A percentile compares a stretch with the other conserved stretches of the same genome.
These are phyloP conservation scores for Chlorencoelia australis DNA, from an alignment of 2,329 filamentous ascomycete genomes.

Conservation along the genomic window DNA sequence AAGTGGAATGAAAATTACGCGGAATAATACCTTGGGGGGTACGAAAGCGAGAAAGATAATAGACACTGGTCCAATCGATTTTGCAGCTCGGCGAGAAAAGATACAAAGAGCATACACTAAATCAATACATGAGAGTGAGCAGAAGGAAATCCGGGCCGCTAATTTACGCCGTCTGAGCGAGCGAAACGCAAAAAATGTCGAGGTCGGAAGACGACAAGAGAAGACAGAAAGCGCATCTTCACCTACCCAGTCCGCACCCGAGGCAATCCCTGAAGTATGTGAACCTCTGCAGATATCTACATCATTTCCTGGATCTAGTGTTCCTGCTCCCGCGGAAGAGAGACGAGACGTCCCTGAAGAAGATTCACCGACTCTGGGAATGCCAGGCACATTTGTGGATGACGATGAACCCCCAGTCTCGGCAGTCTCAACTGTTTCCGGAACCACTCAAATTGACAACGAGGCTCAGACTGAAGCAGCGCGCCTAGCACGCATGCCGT, in stretches of 20 bases:
- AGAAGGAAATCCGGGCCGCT: slow-evolving; percentile 35
- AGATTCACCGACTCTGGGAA: slow-evolving; percentile 55
- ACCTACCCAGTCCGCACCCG: slow-evolving; percentile 2
- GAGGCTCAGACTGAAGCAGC: slow-evolving; percentile 53
- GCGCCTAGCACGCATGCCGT: slow-evolving; percentile 14
- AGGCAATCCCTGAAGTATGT: slow-evolving; percentile 5
- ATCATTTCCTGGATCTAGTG: slow-evolving; percentile 12
- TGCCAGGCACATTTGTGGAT: slow-evolving; percentile 50
- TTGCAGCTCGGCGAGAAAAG: slow-evolving; percentile 68
- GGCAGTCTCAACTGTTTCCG: slow-evolving; percentile 48
- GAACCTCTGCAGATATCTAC: slow-evolving; percentile 21
- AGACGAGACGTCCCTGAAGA: slow-evolving; percentile 7
- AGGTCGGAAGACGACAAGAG: background rate
- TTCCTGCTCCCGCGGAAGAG: background rate
- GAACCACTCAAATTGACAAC: slow-evolving; percentile 61
- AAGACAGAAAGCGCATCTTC: background rate
- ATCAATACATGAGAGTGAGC: slow-evolving; percentile 66
- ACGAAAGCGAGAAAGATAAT: slow-evolving; percentile 37
- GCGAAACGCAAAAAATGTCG: background rate
- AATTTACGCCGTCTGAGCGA: slow-evolving; percentile 28
- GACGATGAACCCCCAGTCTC: slow-evolving; percentile 44
- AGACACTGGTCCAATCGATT: slow-evolving; percentile 68
- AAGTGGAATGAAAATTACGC: slow-evolving; percentile 23
- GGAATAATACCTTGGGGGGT: slow-evolving; percentile 16
- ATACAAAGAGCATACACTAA: slow-evolving; percentile 81